phyloP scores from a whole-genome alignment of 1,284 basidiomycete genomes.

The Omphalotus olearius region DNA sequence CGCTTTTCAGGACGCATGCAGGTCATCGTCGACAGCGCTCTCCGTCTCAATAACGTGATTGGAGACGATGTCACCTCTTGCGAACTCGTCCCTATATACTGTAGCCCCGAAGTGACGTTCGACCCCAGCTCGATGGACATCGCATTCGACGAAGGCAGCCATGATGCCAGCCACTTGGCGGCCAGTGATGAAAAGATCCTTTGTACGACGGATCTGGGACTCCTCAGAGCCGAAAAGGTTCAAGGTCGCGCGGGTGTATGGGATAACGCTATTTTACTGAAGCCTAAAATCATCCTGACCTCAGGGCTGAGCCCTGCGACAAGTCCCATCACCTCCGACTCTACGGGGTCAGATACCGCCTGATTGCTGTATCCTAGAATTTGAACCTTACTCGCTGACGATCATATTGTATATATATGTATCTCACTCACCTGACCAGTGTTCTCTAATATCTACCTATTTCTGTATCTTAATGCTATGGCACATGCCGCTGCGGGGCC shows the following conservation, averaged over 20 bases:
- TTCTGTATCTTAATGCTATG: no score
- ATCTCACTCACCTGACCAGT: no score
- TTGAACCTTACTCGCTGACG: no score
- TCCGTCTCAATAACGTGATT: constrained; percentile 43
- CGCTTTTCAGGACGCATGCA: constrained; percentile 36
- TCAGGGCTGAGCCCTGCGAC: constrained; percentile 20
- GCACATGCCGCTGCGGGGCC: no score
- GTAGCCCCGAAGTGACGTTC: constrained; percentile 34
- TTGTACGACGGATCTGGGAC: constrained; percentile 40
- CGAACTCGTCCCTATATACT: constrained; percentile 40
- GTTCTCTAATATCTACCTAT: no score
- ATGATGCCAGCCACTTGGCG: constrained; percentile 3
- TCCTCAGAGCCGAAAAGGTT: constrained; percentile 31
- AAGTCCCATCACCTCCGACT: background rate
- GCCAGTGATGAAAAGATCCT: constrained; percentile 24
- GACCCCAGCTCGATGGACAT: constrained; percentile 41
- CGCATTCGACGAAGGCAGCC: constrained; percentile 25
- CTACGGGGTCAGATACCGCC: background rate
- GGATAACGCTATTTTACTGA: constrained; percentile 25
- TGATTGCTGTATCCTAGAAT: no score
- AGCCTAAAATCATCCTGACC: constrained; percentile 28
- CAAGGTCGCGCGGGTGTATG: constrained; percentile 23
- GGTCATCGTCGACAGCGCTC: constrained; percentile 35
- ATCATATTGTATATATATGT: no score
- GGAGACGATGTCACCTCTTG: constrained; percentile 49